Evolutionary conservation across 208 protist genomes (phyloP).

Genomic region (Leishmania aethiopica): DNA sequence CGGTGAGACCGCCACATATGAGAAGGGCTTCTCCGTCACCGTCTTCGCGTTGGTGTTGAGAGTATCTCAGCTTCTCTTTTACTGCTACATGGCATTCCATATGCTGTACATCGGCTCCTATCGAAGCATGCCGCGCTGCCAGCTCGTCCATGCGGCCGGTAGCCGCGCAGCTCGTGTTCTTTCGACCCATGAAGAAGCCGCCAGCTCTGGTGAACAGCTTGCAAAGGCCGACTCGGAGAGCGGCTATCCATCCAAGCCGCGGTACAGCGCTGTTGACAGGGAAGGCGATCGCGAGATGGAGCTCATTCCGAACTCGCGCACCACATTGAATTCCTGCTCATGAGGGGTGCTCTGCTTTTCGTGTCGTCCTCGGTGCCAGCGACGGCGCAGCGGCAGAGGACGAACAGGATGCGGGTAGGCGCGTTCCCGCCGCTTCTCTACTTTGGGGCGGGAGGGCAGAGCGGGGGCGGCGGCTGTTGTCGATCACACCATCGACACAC

Average conservation of each 20-base stretch:
- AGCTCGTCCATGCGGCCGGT: not conserved
- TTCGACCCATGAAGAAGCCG: not conserved
- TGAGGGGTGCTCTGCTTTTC: not conserved
- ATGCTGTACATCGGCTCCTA: not conserved
- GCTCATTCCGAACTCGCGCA: not conserved
- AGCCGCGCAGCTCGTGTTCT: not conserved
- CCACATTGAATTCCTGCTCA: no score
- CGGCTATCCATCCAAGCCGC: not conserved
- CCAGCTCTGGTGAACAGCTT: not conserved
- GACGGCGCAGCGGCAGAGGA: not conserved
- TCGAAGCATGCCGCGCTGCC: not conserved
- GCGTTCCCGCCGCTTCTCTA: not conserved
- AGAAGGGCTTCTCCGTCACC: not conserved
- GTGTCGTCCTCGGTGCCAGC: not conserved
- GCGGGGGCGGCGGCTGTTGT: not conserved
- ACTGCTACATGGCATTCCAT: not conserved
- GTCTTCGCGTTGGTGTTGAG: not conserved
- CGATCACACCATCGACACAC: not conserved
- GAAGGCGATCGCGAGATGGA: not conserved
- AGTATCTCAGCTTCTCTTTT: not conserved
- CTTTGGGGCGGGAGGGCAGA: not conserved
- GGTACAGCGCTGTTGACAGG: not conserved
- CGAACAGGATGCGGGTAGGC: not conserved
- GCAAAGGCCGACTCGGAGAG: not conserved
- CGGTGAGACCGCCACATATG: not conserved